Percentiles rank a stretch among this genome's conserved stretches.
phyloP scores from a whole-genome alignment of 1,284 basidiomycete genomes.

The Fomitopsis palustris region DNA sequence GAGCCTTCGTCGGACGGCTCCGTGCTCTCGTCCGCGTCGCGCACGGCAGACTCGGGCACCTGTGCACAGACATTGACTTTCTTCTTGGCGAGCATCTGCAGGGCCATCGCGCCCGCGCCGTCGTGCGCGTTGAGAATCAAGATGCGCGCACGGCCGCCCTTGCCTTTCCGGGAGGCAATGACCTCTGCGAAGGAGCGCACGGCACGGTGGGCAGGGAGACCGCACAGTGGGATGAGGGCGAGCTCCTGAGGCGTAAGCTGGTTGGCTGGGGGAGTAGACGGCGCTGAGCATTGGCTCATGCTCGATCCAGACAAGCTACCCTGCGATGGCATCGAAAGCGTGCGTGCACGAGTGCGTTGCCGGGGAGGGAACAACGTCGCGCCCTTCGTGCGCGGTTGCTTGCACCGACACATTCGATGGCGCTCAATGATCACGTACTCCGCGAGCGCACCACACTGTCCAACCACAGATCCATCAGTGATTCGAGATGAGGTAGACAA shows the following conservation, averaged over 20 bases:
- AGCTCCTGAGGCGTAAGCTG: constrained; percentile 69
- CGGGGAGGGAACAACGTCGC: constrained; percentile 23
- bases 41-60: constrained; percentile 44
- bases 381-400: constrained; percentile 43
- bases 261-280: constrained; percentile 12
- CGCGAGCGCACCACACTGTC: constrained; percentile 74
- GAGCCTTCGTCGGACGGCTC: constrained; percentile 3
- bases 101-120: constrained; percentile 71
- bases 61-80: constrained; percentile 72
- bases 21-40: constrained; percentile 13
- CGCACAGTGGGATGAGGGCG: constrained; percentile 73
- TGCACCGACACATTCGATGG: constrained; percentile 69
- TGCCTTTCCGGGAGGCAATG: constrained; percentile 16
- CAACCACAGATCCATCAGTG: constrained; percentile 3
- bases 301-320: constrained; percentile 12
- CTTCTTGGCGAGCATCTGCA: constrained; percentile 63
- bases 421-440: constrained; percentile 83
- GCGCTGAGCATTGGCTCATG: constrained; percentile 10
- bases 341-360: constrained; percentile 17
- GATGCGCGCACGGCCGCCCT: constrained; percentile 32
- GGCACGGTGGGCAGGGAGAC: constrained; percentile 75
- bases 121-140: constrained; percentile 76
- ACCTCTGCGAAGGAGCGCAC: constrained; percentile 51
- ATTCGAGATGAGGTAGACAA: constrained; percentile 6
- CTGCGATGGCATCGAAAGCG: constrained; percentile 16